phyloP scores from a whole-genome alignment of 441 rosid genomes.

The Gossypium davidsonii region DNA sequence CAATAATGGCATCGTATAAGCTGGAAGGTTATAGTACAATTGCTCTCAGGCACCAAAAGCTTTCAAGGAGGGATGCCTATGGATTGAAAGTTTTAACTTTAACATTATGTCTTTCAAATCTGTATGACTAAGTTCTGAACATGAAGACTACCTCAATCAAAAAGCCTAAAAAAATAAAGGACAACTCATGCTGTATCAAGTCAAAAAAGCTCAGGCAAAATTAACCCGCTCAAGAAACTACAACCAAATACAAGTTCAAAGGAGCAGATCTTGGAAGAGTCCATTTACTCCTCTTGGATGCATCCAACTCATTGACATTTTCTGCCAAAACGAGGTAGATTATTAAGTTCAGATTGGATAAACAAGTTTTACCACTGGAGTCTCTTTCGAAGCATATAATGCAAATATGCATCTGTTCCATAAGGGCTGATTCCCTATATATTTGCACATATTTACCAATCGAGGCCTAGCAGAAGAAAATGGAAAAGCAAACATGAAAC shows the following conservation, averaged over 20 bases:
- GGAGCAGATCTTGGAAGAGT: neutral
- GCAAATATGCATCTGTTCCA: constrained; percentile 69
- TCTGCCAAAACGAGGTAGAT: neutral
- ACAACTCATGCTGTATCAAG: neutral
- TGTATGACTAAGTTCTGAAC: neutral
- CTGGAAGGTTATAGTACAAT: neutral
- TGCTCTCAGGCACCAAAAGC: neutral
- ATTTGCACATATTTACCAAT: constrained; percentile 71
- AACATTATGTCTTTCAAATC: neutral
- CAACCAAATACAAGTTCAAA: neutral
- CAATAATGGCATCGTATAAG: neutral
- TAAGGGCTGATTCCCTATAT: constrained; percentile 68
- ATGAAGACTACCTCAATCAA: neutral
- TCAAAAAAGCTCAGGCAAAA: neutral
- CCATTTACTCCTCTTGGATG: neutral
- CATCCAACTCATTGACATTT: neutral
- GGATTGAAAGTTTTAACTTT: neutral
- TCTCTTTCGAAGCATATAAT: constrained; percentile 65
- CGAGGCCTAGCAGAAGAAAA: constrained; percentile 42
- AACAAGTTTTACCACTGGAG: constrained; percentile 42
- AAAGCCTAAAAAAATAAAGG: neutral
- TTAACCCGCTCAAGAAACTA: neutral
- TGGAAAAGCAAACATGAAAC: neutral
- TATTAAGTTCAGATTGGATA: neutral
- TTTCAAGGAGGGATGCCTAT: neutral